These are phyloP conservation scores for Colletotrichum eleusines DNA, from an alignment of 2,329 filamentous ascomycete species.

Conservation along the genomic window DNA sequence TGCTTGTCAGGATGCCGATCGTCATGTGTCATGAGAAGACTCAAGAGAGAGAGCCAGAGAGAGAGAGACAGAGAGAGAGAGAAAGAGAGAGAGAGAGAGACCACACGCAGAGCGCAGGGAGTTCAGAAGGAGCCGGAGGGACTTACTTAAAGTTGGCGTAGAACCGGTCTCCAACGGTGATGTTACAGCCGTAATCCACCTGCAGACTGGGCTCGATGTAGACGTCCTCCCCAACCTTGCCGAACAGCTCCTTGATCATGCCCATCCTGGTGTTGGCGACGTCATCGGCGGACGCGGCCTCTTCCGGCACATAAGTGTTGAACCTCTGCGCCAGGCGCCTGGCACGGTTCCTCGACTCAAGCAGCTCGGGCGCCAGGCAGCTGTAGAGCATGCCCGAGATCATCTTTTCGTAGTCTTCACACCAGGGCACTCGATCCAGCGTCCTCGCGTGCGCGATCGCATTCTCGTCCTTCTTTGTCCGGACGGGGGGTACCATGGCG, in stretches of 20 bases:
- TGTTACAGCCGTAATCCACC: slow-evolving; percentile 76
- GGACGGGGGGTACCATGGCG: slow-evolving; percentile 17
- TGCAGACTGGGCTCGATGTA: slow-evolving; percentile 72
- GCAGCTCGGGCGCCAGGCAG: slow-evolving; percentile 60
- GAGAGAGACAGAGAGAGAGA: no score
- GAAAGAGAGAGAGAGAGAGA: no score
- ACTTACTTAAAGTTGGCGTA: slow-evolving; percentile 70
- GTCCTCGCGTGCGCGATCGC: slow-evolving; percentile 60
- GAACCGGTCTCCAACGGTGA: slow-evolving; percentile 71
- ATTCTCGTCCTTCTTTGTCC: slow-evolving; percentile 52
- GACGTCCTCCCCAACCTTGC: slow-evolving; percentile 62
- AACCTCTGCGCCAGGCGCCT: slow-evolving; percentile 68
- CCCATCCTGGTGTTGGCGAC: slow-evolving; percentile 55
- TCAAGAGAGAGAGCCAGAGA: no score
- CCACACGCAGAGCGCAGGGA: no score
- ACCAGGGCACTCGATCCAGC: slow-evolving; percentile 65
- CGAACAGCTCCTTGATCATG: slow-evolving; percentile 63
- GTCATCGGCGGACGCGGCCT: slow-evolving; percentile 57
- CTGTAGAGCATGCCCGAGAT: slow-evolving; percentile 73
- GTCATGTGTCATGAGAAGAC: no score
- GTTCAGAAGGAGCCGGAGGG: neutral
- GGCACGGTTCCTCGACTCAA: slow-evolving; percentile 64
- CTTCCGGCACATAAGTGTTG: slow-evolving; percentile 66
- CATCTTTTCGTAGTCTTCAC: slow-evolving; percentile 74
- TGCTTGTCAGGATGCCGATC: neutral